Conservation (phyloP, 257 asterid genomes). For the Solanum chmielewskii region DNA sequence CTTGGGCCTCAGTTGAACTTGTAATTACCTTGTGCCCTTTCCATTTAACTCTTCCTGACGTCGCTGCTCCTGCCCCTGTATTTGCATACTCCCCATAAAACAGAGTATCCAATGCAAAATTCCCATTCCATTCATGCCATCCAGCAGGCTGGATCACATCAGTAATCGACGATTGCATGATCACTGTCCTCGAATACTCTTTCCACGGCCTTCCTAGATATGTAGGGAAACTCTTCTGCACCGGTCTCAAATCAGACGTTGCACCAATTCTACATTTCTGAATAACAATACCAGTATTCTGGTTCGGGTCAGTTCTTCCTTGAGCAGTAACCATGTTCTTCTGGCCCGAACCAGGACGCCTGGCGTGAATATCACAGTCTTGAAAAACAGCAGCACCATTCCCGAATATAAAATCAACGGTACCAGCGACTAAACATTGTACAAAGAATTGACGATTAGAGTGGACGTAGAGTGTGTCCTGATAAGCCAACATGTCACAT, state of each 20-base stretch:
- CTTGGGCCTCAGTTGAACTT: conserved; percentile 47
- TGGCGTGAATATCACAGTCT: conserved; percentile 52
- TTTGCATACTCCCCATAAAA: conserved; percentile 47
- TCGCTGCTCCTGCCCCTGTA: conserved; percentile 49
- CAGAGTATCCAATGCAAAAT: conserved; percentile 42
- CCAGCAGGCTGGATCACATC: conserved; percentile 45
- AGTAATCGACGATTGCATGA: conserved; percentile 44
- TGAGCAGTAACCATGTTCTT: conserved; percentile 62
- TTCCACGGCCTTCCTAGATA: conserved; percentile 58
- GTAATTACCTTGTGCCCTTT: conserved; percentile 45
- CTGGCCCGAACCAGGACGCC: conserved; percentile 43
- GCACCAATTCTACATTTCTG: conserved; percentile 47
- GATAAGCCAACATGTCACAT: conserved; percentile 44
- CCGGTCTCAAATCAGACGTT: conserved; percentile 41
- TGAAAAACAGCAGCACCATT: conserved; percentile 42
- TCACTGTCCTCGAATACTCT: conserved; percentile 49
- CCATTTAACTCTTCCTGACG: conserved; percentile 48
- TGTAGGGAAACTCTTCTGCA: conserved; percentile 31
- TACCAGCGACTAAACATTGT: conserved; percentile 37
- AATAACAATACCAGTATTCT: conserved; percentile 57
- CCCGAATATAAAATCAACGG: conserved; percentile 59
- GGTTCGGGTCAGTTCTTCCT: conserved; percentile 59
- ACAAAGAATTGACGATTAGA: conserved; percentile 45
- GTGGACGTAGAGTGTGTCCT: conserved; percentile 52
- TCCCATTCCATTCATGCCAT: conserved; percentile 59